A percentile compares a stretch with the other conserved stretches of the same genome.
These are phyloP conservation scores for Protostelium mycophagum DNA, from an alignment of 78 protist species.

Conservation along the genomic window DNA sequence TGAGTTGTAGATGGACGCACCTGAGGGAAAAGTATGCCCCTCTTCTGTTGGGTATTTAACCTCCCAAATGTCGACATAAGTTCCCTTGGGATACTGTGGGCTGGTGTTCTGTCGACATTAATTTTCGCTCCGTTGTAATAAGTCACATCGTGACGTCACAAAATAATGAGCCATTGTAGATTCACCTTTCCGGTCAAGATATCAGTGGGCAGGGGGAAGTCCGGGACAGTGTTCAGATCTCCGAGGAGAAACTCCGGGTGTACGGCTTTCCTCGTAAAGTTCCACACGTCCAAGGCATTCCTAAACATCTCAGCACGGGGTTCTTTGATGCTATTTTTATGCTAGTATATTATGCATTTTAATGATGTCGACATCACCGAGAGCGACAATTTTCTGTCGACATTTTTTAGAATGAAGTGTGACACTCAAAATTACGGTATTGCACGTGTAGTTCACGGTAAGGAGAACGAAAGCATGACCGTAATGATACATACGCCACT, in stretches of 20 bases:
- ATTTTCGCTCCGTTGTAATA: background rate
- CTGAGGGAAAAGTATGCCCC: background rate
- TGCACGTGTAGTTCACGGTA: no score
- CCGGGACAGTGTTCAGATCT: background rate
- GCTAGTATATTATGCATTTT: no score
- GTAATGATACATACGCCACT: no score
- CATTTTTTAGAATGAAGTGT: background rate
- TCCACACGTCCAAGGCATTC: background rate
- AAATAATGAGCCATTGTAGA: background rate
- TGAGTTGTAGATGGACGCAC: no score
- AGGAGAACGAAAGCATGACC: no score
- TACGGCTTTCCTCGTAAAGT: background rate
- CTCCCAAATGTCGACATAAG: background rate
- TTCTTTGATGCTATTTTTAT: no score
- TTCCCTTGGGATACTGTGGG: background rate
- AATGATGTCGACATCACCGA: no score
- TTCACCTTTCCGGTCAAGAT: background rate
- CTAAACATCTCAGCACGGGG: no score
- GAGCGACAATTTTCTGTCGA: no score
- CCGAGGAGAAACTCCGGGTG: background rate
- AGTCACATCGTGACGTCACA: background rate
- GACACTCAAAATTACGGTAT: no score
- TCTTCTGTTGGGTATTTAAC: background rate
- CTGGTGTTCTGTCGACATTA: background rate
- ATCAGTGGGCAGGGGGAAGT: background rate